These are phyloP conservation scores for Xylariaceae sp. DNA, from an alignment of 2,329 filamentous ascomycete genomes.

Conservation along the genomic window DNA sequence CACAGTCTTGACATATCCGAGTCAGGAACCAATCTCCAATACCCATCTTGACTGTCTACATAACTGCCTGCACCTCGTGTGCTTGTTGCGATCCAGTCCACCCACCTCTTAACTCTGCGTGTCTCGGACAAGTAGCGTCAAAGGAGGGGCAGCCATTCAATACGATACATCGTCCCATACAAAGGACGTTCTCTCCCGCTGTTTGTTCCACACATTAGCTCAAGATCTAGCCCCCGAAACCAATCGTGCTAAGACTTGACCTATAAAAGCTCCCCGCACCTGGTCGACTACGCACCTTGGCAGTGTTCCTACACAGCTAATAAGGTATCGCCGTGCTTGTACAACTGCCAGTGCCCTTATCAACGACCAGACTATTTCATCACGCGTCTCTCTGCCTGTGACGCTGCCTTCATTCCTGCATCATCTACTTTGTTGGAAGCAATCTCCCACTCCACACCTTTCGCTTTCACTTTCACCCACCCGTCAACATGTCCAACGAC, in stretches of 20 bases:
- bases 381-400: too few relatives aligned
- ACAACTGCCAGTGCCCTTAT: neutral
- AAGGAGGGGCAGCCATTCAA: constrained; percentile 1
- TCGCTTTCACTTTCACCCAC: neutral
- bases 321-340: constrained; percentile 7
- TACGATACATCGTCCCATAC: constrained; percentile 19
- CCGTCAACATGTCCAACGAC: constrained; percentile 30
- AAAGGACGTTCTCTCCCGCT: constrained; percentile 14
- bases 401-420: too few relatives aligned
- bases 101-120: neutral
- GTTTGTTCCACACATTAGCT: constrained; percentile 9
- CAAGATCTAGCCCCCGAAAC: neutral
- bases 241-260: neutral
- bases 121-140: neutral
- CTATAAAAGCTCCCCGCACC: constrained; percentile 2
- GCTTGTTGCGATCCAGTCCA: too few relatives aligned
- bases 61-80: too few relatives aligned
- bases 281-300: constrained; percentile 4
- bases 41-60: neutral
- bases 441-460: constrained; percentile 1
- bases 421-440: too few relatives aligned
- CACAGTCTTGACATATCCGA: constrained; percentile 10
- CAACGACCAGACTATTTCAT: neutral
- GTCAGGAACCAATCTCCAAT: constrained; percentile 8
- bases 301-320: constrained; percentile 6